Percentiles rank a stretch among this genome's conserved stretches.
Evolutionary conservation across 495 filamentous ascomycete genomes (phyloP).

Genomic region (Xylaria telfairii): DNA sequence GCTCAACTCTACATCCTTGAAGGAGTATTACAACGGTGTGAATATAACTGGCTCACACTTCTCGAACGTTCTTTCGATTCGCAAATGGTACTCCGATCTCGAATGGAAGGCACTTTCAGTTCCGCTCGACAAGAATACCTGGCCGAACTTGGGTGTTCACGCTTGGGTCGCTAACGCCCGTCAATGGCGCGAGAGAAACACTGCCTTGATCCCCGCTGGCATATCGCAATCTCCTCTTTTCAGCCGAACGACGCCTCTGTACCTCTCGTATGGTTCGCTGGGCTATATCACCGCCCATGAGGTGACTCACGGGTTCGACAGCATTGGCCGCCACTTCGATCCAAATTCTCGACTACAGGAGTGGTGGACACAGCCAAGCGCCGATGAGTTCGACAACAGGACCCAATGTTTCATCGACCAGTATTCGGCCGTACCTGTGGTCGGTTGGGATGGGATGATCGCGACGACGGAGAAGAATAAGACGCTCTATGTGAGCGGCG

Average conservation of each 20-base stretch:
- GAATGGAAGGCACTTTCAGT: conserved; percentile 6
- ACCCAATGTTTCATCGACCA: conserved; percentile 70
- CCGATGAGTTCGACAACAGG: conserved; percentile 58
- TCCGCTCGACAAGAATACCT: conserved; percentile 48
- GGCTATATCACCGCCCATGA: conserved; percentile 70
- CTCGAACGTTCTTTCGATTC: conserved; percentile 49
- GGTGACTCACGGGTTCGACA: conserved; percentile 72
- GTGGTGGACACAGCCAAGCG: conserved; percentile 69
- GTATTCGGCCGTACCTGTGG: conserved; percentile 63
- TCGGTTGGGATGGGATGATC: neutral
- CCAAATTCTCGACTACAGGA: conserved; percentile 65
- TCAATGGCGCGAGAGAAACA: conserved; percentile 33
- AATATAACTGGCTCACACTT: conserved; percentile 62
- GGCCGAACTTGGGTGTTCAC: conserved; percentile 38
- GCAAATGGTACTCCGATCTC: conserved; percentile 20
- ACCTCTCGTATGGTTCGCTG: conserved; percentile 69
- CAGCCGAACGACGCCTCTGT: conserved; percentile 61
- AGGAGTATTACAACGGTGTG: conserved; percentile 60
- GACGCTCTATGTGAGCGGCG: conserved; percentile 65
- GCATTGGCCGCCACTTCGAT: conserved; percentile 67
- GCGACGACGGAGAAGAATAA: conserved; percentile 47
- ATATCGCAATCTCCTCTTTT: conserved; percentile 71
- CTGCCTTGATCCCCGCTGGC: conserved; percentile 70
- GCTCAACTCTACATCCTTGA: conserved; percentile 57
- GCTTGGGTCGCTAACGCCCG: conserved; percentile 29